Conservation (phyloP, 768 basidiomycete species). For the Lentinus brumalis region DNA sequence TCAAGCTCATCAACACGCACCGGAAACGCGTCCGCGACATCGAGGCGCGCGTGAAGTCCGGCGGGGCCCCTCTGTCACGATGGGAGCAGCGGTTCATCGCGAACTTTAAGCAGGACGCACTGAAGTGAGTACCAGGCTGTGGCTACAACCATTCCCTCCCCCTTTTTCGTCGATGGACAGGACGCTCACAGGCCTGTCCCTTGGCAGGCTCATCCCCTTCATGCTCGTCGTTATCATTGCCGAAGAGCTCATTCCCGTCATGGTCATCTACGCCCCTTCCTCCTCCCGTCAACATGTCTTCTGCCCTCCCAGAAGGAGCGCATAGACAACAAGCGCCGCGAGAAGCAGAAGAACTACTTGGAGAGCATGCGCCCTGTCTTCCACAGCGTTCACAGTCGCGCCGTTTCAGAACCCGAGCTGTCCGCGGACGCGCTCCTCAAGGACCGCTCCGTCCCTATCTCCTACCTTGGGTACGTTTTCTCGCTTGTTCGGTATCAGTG, state of each 20-base stretch:
- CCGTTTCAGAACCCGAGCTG: constrained; percentile 30
- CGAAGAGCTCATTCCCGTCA: constrained; percentile 81
- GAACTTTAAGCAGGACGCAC: constrained; percentile 65
- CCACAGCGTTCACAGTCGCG: constrained; percentile 23
- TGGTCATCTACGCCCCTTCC: constrained; percentile 80
- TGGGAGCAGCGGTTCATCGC: constrained; percentile 70
- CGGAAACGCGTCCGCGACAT: constrained; percentile 57
- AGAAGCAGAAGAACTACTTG: constrained; percentile 38
- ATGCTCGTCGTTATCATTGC: constrained; percentile 69
- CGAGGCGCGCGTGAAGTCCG: constrained; percentile 52
- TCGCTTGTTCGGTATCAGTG: not conserved
- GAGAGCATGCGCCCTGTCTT: constrained; percentile 23
- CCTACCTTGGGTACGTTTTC: constrained; percentile 59
- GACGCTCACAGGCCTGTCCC: not conserved
- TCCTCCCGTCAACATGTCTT: constrained; percentile 86
- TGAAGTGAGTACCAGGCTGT: constrained; percentile 52
- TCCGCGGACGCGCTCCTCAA: constrained; percentile 34
- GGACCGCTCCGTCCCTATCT: constrained; percentile 33
- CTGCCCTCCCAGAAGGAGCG: constrained; percentile 78
- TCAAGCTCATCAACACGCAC: constrained; percentile 71
- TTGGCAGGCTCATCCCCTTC: constrained; percentile 72
- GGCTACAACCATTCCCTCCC: not conserved
- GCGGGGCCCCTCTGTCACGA: constrained; percentile 65
- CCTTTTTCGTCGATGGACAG: constrained; percentile 1
- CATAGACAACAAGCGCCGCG: constrained; percentile 53